Conservation (phyloP, 2,329 filamentous ascomycete genomes). For the Stagonosporopsis chrysanthemi region DNA sequence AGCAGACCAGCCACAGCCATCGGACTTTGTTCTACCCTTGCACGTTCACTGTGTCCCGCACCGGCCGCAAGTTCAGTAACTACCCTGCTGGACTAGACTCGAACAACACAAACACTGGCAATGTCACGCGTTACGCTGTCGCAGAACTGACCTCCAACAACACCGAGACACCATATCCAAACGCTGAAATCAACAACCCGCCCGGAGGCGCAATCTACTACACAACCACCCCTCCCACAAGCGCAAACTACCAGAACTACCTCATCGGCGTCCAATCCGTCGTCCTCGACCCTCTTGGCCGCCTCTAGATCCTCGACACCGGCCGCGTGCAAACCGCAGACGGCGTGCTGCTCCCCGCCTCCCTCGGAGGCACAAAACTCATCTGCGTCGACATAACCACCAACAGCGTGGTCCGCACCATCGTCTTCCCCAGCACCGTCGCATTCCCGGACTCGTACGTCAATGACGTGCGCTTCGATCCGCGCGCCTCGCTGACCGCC, state of each 20-base stretch:
- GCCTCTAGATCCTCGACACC: constrained; percentile 63
- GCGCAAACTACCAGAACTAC: constrained; percentile 58
- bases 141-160: constrained; percentile 56
- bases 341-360: constrained; percentile 55
- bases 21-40: constrained; percentile 12
- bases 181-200: constrained; percentile 56
- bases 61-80: constrained; percentile 61
- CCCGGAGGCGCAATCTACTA: constrained; percentile 61
- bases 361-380: constrained; percentile 60
- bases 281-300: constrained; percentile 59
- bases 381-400: constrained; percentile 57
- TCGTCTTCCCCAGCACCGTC: constrained; percentile 58
- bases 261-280: constrained; percentile 62
- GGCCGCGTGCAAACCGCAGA: constrained; percentile 55
- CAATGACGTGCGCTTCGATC: constrained; percentile 63
- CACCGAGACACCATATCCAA: constrained; percentile 56
- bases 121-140: constrained; percentile 57
- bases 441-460: constrained; percentile 60
- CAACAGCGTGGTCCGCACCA: constrained; percentile 59
- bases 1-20: constrained; percentile 8
- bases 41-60: constrained; percentile 55
- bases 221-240: constrained; percentile 55
- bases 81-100: constrained; percentile 60
- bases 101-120: constrained; percentile 55
- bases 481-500: constrained; percentile 52